Conservation (phyloP, 257 asterid species). For the Sherardia arvensis region DNA sequence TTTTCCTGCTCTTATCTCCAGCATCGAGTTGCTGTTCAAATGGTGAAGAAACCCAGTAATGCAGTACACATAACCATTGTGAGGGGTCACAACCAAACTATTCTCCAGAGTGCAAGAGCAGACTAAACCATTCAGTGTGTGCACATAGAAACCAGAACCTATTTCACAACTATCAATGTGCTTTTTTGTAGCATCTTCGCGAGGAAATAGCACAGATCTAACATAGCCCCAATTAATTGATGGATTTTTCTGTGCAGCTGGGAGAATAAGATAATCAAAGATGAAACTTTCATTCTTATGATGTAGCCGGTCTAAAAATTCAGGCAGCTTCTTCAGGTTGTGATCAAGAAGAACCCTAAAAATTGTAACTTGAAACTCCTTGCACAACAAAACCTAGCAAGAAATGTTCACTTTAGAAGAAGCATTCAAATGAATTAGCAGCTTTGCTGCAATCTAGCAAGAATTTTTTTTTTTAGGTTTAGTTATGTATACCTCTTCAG, state of each 20-base stretch:
- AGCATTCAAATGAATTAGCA: neutral
- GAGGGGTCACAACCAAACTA: slow-evolving; percentile 64
- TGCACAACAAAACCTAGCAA: slow-evolving; percentile 43
- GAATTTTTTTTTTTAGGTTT: too few relatives aligned
- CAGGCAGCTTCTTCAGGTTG: slow-evolving; percentile 24
- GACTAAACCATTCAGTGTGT: slow-evolving; percentile 39
- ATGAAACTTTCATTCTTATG: slow-evolving; percentile 11
- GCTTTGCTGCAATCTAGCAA: neutral
- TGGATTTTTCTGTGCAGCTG: slow-evolving; percentile 20
- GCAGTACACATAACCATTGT: slow-evolving; percentile 44
- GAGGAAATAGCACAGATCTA: slow-evolving; percentile 19
- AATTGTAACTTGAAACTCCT: slow-evolving; percentile 45
- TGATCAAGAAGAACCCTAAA: slow-evolving; percentile 46
- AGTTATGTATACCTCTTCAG: slow-evolving; percentile 31
- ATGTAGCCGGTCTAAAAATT: slow-evolving; percentile 15
- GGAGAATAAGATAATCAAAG: slow-evolving; percentile 61
- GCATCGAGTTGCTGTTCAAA: slow-evolving; percentile 32
- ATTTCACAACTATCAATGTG: slow-evolving; percentile 14
- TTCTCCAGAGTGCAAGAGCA: slow-evolving; percentile 53
- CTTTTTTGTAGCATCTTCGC: slow-evolving; percentile 3
- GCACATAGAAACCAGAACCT: slow-evolving; percentile 20
- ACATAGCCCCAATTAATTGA: slow-evolving; percentile 49
- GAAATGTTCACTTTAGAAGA: slow-evolving; percentile 4
- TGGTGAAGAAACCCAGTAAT: slow-evolving; percentile 30
- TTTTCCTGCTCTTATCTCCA: slow-evolving; percentile 30